Base-by-base conservation (phyloP, 805 yeast genomes). In the Lachancea nothofagi region DNA sequence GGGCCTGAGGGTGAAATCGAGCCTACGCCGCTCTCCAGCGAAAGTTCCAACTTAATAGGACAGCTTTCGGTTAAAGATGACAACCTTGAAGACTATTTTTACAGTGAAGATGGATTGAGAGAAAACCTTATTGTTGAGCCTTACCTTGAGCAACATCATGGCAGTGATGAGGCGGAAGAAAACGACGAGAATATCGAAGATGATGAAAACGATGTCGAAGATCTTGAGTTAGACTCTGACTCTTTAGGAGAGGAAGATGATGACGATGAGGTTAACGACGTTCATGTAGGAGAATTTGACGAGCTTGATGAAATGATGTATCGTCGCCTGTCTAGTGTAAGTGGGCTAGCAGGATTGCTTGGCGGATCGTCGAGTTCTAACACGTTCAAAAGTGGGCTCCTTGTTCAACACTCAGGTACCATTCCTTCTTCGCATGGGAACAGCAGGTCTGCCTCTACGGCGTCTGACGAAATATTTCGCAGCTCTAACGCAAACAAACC, bases 251-350 rank as follows among this genome's bases (percentile, higher is more conserved):
- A 32, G 24, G 36, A 27, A 8, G 14, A 27, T 12, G 57, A 54
- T 21, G 43, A 43, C 7, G 59, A 53, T 20, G 51, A 46, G 9
- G 59, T 55, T 6, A 48, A 46, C 26, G 64, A 59, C 36, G 33
- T 57, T 4, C 47, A 49, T 18, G 42, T 57, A 15, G 59, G 48
- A 9, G 62, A 57, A 13, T 41, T 55, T 29, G 64, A 59, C 39
- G 61, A 52, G 28, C 36, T 59, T 18, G 62, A 59, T 35, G 62
- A 57, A 40, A 60, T 54, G 37, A 44, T 59, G 38, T 59, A 57
- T 37, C 50, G 43, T 13, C 49, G 58, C 21, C 31, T 57, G 5
- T 50, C 57, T 13, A 33, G 25, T 10, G 29, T 29, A 8, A 40
- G 38, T 22, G 42, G 38, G 5, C 10, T 39, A 5, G 21, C 33